Conservation (phyloP, 2,329 filamentous ascomycete species). For the Fusarium decemcellulare region DNA sequence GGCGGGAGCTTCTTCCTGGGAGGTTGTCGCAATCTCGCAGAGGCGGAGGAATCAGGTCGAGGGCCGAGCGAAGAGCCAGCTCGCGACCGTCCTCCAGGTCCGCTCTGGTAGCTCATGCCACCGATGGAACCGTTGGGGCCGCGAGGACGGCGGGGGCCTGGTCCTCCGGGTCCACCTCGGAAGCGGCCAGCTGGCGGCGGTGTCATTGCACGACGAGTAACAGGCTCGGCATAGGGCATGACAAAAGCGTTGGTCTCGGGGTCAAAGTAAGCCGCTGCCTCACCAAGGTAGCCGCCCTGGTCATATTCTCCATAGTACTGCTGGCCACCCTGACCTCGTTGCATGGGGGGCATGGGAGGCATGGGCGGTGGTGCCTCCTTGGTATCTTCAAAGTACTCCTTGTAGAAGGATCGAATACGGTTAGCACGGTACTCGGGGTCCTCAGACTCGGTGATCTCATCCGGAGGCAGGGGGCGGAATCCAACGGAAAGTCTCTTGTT, state of each 20-base stretch:
- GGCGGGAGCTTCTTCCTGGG: slow-evolving; percentile 73
- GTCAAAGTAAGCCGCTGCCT: slow-evolving; percentile 75
- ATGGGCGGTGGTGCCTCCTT: slow-evolving; percentile 65
- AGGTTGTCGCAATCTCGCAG: slow-evolving; percentile 56
- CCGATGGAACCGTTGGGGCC: slow-evolving; percentile 65
- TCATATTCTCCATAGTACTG: slow-evolving; percentile 84
- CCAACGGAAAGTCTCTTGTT: slow-evolving; percentile 76
- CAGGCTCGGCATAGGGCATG: slow-evolving; percentile 86
- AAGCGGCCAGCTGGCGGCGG: slow-evolving; percentile 79
- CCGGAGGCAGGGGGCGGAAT: slow-evolving; percentile 88
- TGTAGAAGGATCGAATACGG: slow-evolving; percentile 98
- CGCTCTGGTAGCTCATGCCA: slow-evolving; percentile 62
- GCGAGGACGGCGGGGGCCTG: slow-evolving; percentile 49
- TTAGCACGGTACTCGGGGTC: slow-evolving; percentile 96
- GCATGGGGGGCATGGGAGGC: slow-evolving; percentile 51
- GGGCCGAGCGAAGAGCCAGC: slow-evolving; percentile 65
- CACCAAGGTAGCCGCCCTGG: slow-evolving; percentile 76
- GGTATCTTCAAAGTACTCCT: slow-evolving; percentile 97
- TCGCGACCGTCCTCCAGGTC: slow-evolving; percentile 69
- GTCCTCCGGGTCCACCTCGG: slow-evolving; percentile 53
- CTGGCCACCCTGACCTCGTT: slow-evolving; percentile 42
- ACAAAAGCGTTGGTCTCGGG: slow-evolving; percentile 79
- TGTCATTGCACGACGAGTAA: slow-evolving; percentile 94
- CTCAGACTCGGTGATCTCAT: slow-evolving; percentile 83
- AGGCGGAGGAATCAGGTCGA: slow-evolving; percentile 76